Evolutionary conservation across 805 yeast genomes (phyloP).

Genomic region (Lipomyces japonicus): DNA sequence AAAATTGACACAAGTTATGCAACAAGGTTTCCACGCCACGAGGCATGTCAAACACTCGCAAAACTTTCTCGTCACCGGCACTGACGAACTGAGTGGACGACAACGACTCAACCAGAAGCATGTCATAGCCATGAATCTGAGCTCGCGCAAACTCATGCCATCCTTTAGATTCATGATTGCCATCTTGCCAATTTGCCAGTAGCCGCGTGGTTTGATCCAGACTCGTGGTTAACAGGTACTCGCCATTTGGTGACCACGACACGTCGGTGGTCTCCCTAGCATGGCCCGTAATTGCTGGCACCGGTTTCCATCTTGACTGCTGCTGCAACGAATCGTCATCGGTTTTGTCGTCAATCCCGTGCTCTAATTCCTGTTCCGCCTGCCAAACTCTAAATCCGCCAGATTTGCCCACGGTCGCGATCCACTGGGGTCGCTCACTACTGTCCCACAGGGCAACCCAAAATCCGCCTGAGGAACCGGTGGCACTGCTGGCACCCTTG

Average conservation of each 20-base stretch:
- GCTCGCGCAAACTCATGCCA: slow-evolving; percentile 97
- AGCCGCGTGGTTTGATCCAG: slow-evolving; percentile 91
- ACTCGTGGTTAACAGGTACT: slow-evolving; percentile 41
- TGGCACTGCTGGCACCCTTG: slow-evolving; percentile 97
- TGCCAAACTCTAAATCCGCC: slow-evolving; percentile 87
- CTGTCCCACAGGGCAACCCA: slow-evolving; percentile 64
- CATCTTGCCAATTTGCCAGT: slow-evolving; percentile 59
- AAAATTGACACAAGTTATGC: slow-evolving; percentile 50
- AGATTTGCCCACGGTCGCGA: slow-evolving; percentile 82
- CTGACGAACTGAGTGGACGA: slow-evolving; percentile 67
- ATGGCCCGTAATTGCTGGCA: slow-evolving; percentile 70
- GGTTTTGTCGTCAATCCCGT: no score
- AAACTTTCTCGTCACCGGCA: slow-evolving; percentile 92
- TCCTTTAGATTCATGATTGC: slow-evolving; percentile 37
- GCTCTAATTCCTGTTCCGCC: slow-evolving; percentile 37
- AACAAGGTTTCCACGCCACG: slow-evolving; percentile 65
- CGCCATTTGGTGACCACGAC: slow-evolving; percentile 51
- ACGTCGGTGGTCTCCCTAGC: slow-evolving; percentile 70
- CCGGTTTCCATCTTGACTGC: slow-evolving; percentile 38
- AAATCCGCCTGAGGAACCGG: slow-evolving; percentile 84
- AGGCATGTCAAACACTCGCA: slow-evolving; percentile 87
- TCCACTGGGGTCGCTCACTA: slow-evolving; percentile 40
- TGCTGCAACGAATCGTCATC: no score
- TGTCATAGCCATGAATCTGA: slow-evolving; percentile 96
- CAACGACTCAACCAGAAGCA: slow-evolving; percentile 72